Evolutionary conservation across 2,329 filamentous ascomycete genomes (phyloP), one percentile per base, ranked within the genome.

Genomic region (Paraconiothyrium sp.): DNA sequence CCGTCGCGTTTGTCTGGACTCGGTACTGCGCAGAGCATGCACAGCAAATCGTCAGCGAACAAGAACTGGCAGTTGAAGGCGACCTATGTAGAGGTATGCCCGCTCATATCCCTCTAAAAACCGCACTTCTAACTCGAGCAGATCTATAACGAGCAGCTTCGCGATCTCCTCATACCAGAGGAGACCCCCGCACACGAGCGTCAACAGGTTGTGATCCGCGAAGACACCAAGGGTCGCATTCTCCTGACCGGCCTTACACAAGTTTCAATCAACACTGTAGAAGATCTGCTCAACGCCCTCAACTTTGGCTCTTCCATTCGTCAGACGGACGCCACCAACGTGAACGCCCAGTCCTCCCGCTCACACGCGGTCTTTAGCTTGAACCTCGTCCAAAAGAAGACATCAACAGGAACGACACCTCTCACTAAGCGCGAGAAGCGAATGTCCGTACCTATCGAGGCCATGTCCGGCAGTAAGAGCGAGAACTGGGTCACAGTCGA

Each of bases 301-400:
- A 95, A 94, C 76, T 94, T 96, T 74, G 95, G 95, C 22, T 99
- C 95, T 0, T 88, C 90, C 27, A 97, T 99, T 75, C 91, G 95
- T 63, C 95, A 99, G 76, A 99, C 95, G 0, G 95, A 99, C 80
- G 91, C 95, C 27, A 99, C 95, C 2, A 95, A 94, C 3, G 95
- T 98, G 75, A 99, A 99, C 76, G 95, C 94, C 47, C 94, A 97
- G 76, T 99, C 95, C 0, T 99, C 95, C 11, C 93, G 95, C 66
- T 99, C 95, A 1, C 95, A 99, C 77, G 95, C 95, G 37, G 94
- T 99, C 34, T 98, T 99, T 80, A 97, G 93, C 75, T 83, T 99
- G 64, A 98, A 98, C 72, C 85, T 99, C 8, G 85, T 98, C 8
- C 92, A 97, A 81, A 92, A 92, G 72, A 95, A 92, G 80, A 85